These are phyloP conservation scores for Trichoderma virens DNA, from an alignment of 495 filamentous ascomycete species.

Conservation along the genomic window DNA sequence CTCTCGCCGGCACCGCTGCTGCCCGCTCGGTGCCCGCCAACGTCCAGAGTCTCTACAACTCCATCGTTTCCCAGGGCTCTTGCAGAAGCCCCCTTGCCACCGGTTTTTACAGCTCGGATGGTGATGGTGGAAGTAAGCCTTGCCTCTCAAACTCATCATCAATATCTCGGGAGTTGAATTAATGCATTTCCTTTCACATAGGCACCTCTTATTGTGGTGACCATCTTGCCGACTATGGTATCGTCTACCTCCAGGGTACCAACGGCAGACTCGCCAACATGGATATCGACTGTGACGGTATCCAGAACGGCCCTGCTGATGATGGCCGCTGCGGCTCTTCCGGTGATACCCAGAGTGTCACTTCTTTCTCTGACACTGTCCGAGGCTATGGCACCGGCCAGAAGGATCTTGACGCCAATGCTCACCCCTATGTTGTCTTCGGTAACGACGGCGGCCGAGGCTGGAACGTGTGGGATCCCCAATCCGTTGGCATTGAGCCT, in stretches of 20 bases:
- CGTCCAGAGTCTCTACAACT: conserved; percentile 28
- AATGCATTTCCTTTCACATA: conserved; percentile 25
- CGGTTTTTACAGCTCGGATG: conserved; percentile 30
- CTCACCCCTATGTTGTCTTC: conserved; percentile 62
- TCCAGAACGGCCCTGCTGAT: conserved; percentile 30
- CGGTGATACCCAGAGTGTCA: conserved; percentile 43
- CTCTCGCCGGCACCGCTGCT: not conserved
- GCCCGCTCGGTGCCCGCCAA: conserved; percentile 24
- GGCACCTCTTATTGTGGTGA: conserved; percentile 29
- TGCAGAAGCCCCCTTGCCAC: conserved; percentile 27
- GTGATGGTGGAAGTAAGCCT: conserved; percentile 26
- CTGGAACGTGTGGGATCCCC: conserved; percentile 37
- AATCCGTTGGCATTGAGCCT: conserved; percentile 45
- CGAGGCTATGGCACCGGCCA: conserved; percentile 36
- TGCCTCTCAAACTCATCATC: no score
- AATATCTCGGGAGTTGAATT: not conserved
- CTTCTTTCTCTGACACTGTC: conserved; percentile 45
- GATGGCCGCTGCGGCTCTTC: conserved; percentile 43
- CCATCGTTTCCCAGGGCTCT: conserved; percentile 23
- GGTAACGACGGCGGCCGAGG: conserved; percentile 48
- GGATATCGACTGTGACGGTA: conserved; percentile 64
- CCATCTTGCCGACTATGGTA: conserved; percentile 21
- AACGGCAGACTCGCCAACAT: conserved; percentile 39
- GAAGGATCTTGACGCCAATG: conserved; percentile 49
- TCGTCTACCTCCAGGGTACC: conserved; percentile 31